Percentiles rank a stretch among this genome's conserved stretches.
Conservation (phyloP, 176 grass and related monocot genomes). For the Cenchrus purpureus region DNA sequence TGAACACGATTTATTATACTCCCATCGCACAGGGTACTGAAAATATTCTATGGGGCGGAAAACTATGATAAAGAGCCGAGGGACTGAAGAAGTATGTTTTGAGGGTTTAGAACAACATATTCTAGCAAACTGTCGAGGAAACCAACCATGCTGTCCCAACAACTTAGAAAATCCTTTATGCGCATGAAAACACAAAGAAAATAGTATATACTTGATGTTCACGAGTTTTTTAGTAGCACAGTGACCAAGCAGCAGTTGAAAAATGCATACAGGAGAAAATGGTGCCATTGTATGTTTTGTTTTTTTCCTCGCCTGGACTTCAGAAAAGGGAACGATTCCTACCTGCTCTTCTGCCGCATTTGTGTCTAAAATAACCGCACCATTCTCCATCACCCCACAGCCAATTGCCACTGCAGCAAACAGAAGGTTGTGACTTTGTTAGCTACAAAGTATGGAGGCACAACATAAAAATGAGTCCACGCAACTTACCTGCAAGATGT, state of each 20-base stretch:
- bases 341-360: slow-evolving; percentile 84
- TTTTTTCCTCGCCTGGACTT: not conserved
- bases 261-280: not conserved
- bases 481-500: slow-evolving; percentile 79
- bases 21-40: not conserved
- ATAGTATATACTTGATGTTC: too few relatives aligned
- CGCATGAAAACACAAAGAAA: too few relatives aligned
- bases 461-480: slow-evolving; percentile 5
- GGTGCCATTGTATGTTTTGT: not conserved
- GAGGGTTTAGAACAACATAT: too few relatives aligned
- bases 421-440: slow-evolving; percentile 45
- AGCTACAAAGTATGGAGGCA: not conserved
- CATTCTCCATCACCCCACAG: slow-evolving; percentile 72
- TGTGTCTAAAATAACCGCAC: slow-evolving; percentile 75
- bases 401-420: slow-evolving; percentile 73
- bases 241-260: too few relatives aligned
- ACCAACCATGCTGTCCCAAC: too few relatives aligned
- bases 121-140: too few relatives aligned
- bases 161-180: too few relatives aligned
- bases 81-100: too few relatives aligned
- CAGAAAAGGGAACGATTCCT: not conserved
- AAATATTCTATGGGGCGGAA: too few relatives aligned
- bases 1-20: not conserved
- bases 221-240: too few relatives aligned
- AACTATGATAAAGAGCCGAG: too few relatives aligned